Evolutionary conservation across 192 early-diverging fungal species (phyloP).

Genomic region (Coemansia furcata): DNA sequence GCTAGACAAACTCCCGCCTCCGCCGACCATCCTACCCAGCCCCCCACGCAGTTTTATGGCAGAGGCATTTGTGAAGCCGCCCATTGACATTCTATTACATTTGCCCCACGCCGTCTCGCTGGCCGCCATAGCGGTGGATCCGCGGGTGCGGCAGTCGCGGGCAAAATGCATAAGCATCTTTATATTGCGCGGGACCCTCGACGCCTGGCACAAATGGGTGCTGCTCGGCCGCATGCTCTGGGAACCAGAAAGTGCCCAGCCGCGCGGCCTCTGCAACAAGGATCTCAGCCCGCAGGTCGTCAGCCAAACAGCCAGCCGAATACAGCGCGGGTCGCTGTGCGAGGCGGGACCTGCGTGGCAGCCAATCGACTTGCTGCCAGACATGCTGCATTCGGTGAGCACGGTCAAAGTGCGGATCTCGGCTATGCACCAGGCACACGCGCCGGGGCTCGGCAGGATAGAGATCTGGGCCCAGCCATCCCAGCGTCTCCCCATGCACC

Average conservation of each 20-base stretch:
- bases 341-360: background rate
- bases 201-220: conserved; percentile 1
- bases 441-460: conserved; percentile 12
- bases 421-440: conserved; percentile 18
- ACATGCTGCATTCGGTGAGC: conserved; percentile 6
- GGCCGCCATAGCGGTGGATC: conserved; percentile 16
- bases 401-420: conserved; percentile 10
- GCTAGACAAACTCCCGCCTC: background rate
- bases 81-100: conserved; percentile 10
- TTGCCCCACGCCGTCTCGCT: conserved; percentile 13
- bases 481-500: conserved; percentile 11
- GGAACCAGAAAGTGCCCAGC: background rate
- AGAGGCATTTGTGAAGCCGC: conserved; percentile 31
- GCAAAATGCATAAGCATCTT: background rate
- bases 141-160: conserved; percentile 11
- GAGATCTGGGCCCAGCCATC: conserved; percentile 35
- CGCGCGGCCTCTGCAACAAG: conserved; percentile 5
- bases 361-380: background rate
- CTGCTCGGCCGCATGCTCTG: conserved; percentile 3
- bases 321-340: background rate
- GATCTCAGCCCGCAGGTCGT: conserved; percentile 9
- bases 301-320: background rate
- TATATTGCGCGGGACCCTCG: background rate
- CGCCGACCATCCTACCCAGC: background rate
- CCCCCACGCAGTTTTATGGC: conserved; percentile 10